Evolutionary conservation across 306 rosid species (phyloP), one percentile per base, ranked within the genome.

Genomic region (Sicyos baderoa): DNA sequence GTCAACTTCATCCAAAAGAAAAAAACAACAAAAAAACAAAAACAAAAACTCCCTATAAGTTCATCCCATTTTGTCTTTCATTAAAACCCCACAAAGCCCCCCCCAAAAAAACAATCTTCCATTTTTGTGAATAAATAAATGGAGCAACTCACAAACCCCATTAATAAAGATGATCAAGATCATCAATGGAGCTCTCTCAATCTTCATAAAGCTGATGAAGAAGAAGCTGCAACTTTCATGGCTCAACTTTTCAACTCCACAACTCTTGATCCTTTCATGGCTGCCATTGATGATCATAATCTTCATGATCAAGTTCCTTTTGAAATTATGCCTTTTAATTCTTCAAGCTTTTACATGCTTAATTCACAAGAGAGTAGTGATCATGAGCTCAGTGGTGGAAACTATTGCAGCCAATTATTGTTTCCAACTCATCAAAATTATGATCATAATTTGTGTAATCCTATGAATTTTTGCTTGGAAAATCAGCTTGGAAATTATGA

Each of bases 181-280:
- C 49, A 44, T 10, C 53, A 83, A 72, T 80, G 84, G 84, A 73
- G 76, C 72, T 79, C 81, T 37, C 70, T 76, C 12, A 80, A 80
- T 40, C 2, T 37, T n/a, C 75, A 56, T 74, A 73, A 61, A 13
- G 77, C 84, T 35, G 80, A 83, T 74, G 3, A 29, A 2, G 86
- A 83, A 51, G 79, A 83, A 72, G 87, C 77, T 45, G 77, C 77
- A 11, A 82, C 69, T 67, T 80, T 84, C 76, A 74, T 84, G 79
- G 74, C 83, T 66, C 78, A 59, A 58, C 42, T 84, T 40, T 78
- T 84, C 48, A 71, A 25, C 8, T 61, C 45, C 48, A 59, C 19
- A 29, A 4, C 15, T 15, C 47, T 21, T 8, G 22, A 29, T 5
- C 66, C 47, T 32, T 32, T 60, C 59, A 51, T 73, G 27, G 76